Percentiles rank a stretch among this genome's conserved stretches.
phyloP scores from a whole-genome alignment of 352 stramenopile species.

The Phytophthora chlamydospora region DNA sequence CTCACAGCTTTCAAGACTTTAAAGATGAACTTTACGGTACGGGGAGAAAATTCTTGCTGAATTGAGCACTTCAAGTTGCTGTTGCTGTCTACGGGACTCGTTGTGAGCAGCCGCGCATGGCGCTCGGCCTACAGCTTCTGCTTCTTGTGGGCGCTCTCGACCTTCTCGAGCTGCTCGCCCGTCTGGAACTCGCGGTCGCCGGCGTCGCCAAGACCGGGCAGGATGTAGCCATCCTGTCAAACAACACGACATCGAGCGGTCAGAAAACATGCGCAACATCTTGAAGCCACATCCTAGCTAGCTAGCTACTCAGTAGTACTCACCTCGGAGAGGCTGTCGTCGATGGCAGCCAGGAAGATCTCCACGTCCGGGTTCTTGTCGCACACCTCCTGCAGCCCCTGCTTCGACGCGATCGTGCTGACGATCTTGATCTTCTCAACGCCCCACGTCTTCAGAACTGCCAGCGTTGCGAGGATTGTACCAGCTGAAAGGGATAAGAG shows the following conservation, averaged over 20 bases:
- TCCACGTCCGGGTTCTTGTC: slow-evolving; percentile 81
- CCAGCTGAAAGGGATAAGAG: slow-evolving; percentile 50
- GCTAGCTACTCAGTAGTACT: slow-evolving; percentile 1
- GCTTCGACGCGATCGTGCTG: slow-evolving; percentile 93
- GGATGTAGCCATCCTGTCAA: slow-evolving; percentile 78
- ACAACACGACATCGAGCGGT: slow-evolving; percentile 19
- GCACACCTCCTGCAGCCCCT: slow-evolving; percentile 88
- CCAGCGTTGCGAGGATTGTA: slow-evolving; percentile 95
- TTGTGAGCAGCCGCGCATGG: no score
- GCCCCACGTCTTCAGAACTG: slow-evolving; percentile 96
- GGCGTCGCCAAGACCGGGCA: slow-evolving; percentile 81
- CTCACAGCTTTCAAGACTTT: no score
- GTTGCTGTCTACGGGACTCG: no score
- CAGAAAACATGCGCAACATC: slow-evolving; percentile 31
- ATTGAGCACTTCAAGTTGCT: slow-evolving; percentile 15
- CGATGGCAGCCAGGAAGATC: slow-evolving; percentile 79
- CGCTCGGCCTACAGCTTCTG: slow-evolving; percentile 52
- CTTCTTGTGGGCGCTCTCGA: slow-evolving; percentile 50
- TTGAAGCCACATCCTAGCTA: slow-evolving; percentile 34
- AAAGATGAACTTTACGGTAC: no score
- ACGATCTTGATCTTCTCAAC: slow-evolving; percentile 94
- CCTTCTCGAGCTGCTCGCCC: slow-evolving; percentile 52
- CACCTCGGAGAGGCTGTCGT: slow-evolving; percentile 79
- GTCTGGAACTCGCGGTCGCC: slow-evolving; percentile 88
- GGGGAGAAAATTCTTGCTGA: no score